phyloP scores from a whole-genome alignment of 345 rosid species.

The Microthlaspi erraticum region DNA sequence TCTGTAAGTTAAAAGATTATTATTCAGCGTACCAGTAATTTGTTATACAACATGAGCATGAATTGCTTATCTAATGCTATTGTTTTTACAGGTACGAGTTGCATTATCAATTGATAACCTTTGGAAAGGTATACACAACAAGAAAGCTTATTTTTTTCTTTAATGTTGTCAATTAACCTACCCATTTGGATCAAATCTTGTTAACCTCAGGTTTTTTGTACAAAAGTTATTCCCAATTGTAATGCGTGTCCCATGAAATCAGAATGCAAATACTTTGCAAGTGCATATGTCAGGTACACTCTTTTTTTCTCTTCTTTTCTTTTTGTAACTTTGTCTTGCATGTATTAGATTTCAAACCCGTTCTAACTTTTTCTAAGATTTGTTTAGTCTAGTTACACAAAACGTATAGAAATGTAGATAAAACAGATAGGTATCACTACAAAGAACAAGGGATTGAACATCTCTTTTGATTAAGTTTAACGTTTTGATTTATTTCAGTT shows the following conservation, averaged over 20 bases:
- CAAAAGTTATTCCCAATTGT: constrained; percentile 76
- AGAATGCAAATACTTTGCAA: constrained; percentile 78
- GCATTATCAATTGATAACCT: constrained; percentile 79
- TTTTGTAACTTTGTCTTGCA: background rate
- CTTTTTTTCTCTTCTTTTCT: too few species aligned
- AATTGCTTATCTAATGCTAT: constrained; percentile 5
- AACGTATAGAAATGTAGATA: too few species aligned
- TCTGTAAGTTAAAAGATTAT: constrained; percentile 48
- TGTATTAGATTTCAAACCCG: too few species aligned
- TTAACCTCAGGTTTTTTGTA: constrained; percentile 64
- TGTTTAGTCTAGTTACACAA: too few species aligned
- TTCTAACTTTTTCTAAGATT: too few species aligned
- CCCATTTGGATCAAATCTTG: background rate
- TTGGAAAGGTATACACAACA: constrained; percentile 66
- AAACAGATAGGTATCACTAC: too few species aligned
- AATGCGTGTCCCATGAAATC: constrained; percentile 79
- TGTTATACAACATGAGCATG: background rate
- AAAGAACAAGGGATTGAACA: too few species aligned
- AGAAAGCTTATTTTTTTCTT: background rate
- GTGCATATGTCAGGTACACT: constrained; percentile 73
- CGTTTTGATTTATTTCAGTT: constrained; percentile 3
- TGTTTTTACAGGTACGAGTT: constrained; percentile 57
- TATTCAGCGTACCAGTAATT: background rate
- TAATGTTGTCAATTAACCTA: background rate
- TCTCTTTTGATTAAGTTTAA: too few species aligned